A percentile compares a stretch with the other conserved stretches of the same genome.
These are phyloP conservation scores for Wickerhamiella shivajii DNA, from an alignment of 805 yeast genomes.

Conservation along the genomic window DNA sequence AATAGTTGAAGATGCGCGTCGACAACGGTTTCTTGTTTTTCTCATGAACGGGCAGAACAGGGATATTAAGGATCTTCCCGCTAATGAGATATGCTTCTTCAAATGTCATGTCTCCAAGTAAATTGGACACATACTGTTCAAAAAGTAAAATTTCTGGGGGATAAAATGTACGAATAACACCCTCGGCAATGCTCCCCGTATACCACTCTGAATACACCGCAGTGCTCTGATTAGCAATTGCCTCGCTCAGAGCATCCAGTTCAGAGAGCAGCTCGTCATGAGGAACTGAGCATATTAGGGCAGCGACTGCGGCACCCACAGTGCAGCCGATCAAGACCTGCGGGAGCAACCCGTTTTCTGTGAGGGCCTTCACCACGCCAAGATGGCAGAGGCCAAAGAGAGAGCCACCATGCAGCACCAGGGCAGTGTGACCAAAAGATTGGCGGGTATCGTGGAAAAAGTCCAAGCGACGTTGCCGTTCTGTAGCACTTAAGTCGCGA, in stretches of 20 bases:
- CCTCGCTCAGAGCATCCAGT: conserved; percentile 21
- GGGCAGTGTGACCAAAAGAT: conserved; percentile 80
- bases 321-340: conserved; percentile 82
- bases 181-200: conserved; percentile 43
- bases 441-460: conserved; percentile 79
- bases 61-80: conserved; percentile 66
- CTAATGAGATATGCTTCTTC: conserved; percentile 81
- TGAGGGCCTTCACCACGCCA: conserved; percentile 81
- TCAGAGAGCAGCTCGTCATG: conserved; percentile 45
- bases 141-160: conserved; percentile 75
- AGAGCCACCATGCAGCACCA: conserved; percentile 88
- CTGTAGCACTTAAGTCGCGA: conserved; percentile 20
- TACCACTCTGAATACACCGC: conserved; percentile 14
- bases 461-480: conserved; percentile 31
- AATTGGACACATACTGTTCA: conserved; percentile 58
- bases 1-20: conserved; percentile 47
- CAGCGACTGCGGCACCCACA: conserved; percentile 86
- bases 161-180: conserved; percentile 64
- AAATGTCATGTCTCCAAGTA: conserved; percentile 74
- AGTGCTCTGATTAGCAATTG: conserved; percentile 15
- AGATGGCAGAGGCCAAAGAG: conserved; percentile 86
- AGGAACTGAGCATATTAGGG: conserved; percentile 60
- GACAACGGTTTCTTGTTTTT: conserved; percentile 4
- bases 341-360: conserved; percentile 62
- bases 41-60: conserved; percentile 65